Evolutionary conservation across 345 rosid genomes (phyloP).

Genomic region (Excoecaria cochinchinensis): DNA sequence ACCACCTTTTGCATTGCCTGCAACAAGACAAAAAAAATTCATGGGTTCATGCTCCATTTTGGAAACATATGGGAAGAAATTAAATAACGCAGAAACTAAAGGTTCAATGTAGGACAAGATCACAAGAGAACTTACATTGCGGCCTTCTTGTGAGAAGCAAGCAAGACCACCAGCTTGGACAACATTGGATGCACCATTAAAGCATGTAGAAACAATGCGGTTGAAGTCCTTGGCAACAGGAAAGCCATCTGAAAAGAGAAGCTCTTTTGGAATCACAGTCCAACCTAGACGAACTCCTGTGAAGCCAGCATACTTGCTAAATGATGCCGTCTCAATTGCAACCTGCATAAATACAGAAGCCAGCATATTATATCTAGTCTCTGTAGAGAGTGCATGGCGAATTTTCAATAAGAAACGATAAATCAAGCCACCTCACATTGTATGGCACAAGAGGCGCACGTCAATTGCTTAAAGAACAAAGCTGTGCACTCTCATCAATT

Average conservation of each 20-base stretch:
- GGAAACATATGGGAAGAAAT: background rate
- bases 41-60: background rate
- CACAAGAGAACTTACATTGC: slow-evolving; percentile 50
- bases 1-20: slow-evolving; percentile 86
- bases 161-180: slow-evolving; percentile 94
- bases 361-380: background rate
- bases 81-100: background rate
- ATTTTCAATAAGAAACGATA: background rate
- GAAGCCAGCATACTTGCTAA: slow-evolving; percentile 94
- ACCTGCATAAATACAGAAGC: slow-evolving; percentile 46
- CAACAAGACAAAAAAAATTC: slow-evolving; percentile 18
- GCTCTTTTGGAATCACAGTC: slow-evolving; percentile 89
- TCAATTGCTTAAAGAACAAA: background rate
- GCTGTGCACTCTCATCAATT: background rate
- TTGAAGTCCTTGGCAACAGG: slow-evolving; percentile 92
- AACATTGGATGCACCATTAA: slow-evolving; percentile 89
- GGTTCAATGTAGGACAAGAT: background rate
- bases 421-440: background rate
- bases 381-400: background rate
- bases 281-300: slow-evolving; percentile 97
- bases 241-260: slow-evolving; percentile 79
- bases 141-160: slow-evolving; percentile 87
- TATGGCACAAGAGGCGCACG: background rate
- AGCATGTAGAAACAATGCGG: slow-evolving; percentile 78
- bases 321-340: slow-evolving; percentile 86